Evolutionary conservation across 345 rosid species (phyloP).

Genomic region (Corchorus capsularis): DNA sequence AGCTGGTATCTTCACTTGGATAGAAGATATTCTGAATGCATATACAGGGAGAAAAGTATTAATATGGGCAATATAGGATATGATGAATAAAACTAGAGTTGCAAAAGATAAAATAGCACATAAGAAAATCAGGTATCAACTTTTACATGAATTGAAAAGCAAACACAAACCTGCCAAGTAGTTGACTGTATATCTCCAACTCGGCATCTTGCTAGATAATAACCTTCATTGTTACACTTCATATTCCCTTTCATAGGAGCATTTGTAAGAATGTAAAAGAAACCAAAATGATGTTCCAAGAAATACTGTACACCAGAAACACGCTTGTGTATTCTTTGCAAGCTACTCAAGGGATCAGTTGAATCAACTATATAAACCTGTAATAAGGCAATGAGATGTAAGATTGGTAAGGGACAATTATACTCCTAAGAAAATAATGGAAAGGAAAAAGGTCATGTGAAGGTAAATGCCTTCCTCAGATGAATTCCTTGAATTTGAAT

Average conservation of each 20-base stretch:
- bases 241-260: slow-evolving; percentile 45
- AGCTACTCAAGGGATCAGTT: slow-evolving; percentile 46
- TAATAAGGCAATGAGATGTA: slow-evolving; percentile 20
- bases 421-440: background rate
- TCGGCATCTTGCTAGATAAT: slow-evolving; percentile 58
- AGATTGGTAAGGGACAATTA: slow-evolving; percentile 19
- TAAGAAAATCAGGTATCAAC: background rate
- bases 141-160: slow-evolving; percentile 1
- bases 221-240: slow-evolving; percentile 47
- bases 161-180: slow-evolving; percentile 58
- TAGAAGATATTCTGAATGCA: slow-evolving; percentile 53
- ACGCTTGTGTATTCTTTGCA: slow-evolving; percentile 57
- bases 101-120: background rate
- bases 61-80: background rate
- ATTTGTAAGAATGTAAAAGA: slow-evolving; percentile 79
- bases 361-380: slow-evolving; percentile 83
- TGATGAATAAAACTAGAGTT: background rate
- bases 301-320: slow-evolving; percentile 68
- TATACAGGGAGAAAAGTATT: slow-evolving; percentile 13
- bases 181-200: slow-evolving; percentile 49
- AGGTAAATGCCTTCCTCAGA: slow-evolving; percentile 81
- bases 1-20: slow-evolving; percentile 58
- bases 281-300: slow-evolving; percentile 76
- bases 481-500: slow-evolving; percentile 94
- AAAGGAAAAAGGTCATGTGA: slow-evolving; percentile 29